These are phyloP conservation scores for Neopestalotiopsis sp. DNA, from an alignment of 2,329 filamentous ascomycete species.

Conservation along the genomic window DNA sequence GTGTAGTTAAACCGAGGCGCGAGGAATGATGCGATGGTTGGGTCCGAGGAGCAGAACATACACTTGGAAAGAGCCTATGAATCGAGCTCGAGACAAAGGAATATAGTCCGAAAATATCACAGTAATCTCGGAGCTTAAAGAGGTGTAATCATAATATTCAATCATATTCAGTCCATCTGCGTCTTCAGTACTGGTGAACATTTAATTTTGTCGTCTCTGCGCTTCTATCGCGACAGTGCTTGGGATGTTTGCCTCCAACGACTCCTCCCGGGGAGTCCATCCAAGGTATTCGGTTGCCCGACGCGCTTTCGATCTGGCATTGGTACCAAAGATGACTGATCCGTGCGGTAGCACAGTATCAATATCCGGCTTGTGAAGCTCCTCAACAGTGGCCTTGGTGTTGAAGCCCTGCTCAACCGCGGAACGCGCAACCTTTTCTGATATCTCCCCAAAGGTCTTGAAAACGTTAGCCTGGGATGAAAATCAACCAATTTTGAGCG, in stretches of 20 bases:
- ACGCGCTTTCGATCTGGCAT: conserved; percentile 58
- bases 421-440: conserved; percentile 33
- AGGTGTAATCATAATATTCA: not conserved
- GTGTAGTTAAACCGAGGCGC: too few relatives aligned
- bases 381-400: conserved; percentile 31
- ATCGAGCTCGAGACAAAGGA: too few relatives aligned
- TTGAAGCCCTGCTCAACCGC: conserved; percentile 35
- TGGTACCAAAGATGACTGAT: conserved; percentile 59
- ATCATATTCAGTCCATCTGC: not conserved
- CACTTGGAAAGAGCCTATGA: too few relatives aligned
- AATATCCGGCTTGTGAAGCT: conserved; percentile 46
- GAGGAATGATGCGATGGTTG: too few relatives aligned
- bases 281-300: conserved; percentile 58
- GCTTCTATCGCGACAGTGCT: conserved; percentile 1
- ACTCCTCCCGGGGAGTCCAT: conserved; percentile 57
- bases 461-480: not conserved
- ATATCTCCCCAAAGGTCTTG: conserved; percentile 5
- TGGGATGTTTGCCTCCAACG: conserved; percentile 47
- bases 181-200: not conserved
- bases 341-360: conserved; percentile 48
- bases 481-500: not conserved
- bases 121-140: not conserved
- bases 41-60: too few relatives aligned
- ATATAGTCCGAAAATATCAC: fast-evolving
- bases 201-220: not conserved